phyloP scores from a whole-genome alignment of 2,329 filamentous ascomycete species.

The Colletotrichum sp. region DNA sequence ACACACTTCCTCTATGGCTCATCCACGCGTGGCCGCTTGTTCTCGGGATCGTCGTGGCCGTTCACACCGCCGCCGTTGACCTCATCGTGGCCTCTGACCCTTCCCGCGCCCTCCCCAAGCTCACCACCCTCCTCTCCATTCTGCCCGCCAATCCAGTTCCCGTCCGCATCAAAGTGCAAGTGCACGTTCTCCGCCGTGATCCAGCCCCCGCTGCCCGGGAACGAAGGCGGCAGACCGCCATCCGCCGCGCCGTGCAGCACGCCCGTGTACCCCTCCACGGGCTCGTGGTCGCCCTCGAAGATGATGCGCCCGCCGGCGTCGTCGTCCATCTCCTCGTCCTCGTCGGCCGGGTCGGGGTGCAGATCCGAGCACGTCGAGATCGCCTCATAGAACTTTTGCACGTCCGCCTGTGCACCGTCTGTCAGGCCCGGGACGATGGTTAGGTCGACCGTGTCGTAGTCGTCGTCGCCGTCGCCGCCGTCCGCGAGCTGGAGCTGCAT shows the following conservation, averaged over 20 bases:
- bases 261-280: conserved; percentile 61
- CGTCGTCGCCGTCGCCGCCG: conserved; percentile 57
- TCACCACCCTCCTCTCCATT: conserved; percentile 48
- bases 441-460: conserved; percentile 70
- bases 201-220: conserved; percentile 80
- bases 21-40: conserved; percentile 53
- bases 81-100: conserved; percentile 59
- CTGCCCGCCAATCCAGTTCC: conserved; percentile 71
- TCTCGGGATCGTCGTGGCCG: conserved; percentile 48
- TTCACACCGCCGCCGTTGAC: conserved; percentile 51
- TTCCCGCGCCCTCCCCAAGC: conserved; percentile 69
- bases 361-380: conserved; percentile 78
- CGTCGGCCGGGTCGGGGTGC: conserved; percentile 71
- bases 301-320: conserved; percentile 62
- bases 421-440: conserved; percentile 61
- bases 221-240: conserved; percentile 66
- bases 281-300: conserved; percentile 61
- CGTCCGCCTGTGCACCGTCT: conserved; percentile 26
- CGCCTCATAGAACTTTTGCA: conserved; percentile 66
- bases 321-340: conserved; percentile 55
- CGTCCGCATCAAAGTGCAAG: conserved; percentile 81
- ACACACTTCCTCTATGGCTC: background rate
- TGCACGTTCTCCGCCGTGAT: conserved; percentile 92
- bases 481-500: conserved; percentile 72
- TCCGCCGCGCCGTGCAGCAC: conserved; percentile 53